Percentiles rank a stretch among this genome's conserved stretches.
phyloP scores from a whole-genome alignment of 2,329 filamentous ascomycete species.

The Aspergillus tubingensis region DNA sequence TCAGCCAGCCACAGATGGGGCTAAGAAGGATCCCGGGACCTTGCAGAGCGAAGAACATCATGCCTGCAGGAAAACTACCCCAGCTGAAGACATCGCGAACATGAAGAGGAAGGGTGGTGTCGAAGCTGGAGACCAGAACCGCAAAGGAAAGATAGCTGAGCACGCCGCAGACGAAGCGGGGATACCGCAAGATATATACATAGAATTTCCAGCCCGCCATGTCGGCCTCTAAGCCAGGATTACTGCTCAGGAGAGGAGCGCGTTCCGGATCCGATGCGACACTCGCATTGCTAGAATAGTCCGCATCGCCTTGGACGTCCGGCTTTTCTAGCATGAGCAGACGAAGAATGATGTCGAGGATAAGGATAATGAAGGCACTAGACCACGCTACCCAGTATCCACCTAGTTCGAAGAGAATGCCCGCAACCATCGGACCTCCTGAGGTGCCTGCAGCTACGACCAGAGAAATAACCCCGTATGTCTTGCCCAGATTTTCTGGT shows the following conservation, averaged over 20 bases:
- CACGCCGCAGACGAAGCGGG: constrained; percentile 46
- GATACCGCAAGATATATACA: constrained; percentile 44
- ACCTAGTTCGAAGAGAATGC: constrained; percentile 28
- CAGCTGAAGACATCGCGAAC: constrained; percentile 56
- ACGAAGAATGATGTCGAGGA: constrained; percentile 32
- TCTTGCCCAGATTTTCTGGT: constrained; percentile 26
- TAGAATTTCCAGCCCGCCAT: constrained; percentile 27
- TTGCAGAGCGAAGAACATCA: constrained; percentile 60
- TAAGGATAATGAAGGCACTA: constrained; percentile 28
- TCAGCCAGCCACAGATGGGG: constrained; percentile 57
- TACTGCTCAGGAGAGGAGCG: constrained; percentile 10
- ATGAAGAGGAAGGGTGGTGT: constrained; percentile 59
- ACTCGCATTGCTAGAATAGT: not conserved
- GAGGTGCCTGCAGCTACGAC: constrained; percentile 29
- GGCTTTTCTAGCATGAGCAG: constrained; percentile 24
- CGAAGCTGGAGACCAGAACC: constrained; percentile 56
- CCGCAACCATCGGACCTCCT: constrained; percentile 31
- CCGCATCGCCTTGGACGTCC: not conserved
- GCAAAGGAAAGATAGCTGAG: constrained; percentile 50
- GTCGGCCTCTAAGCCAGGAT: not conserved
- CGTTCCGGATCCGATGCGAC: constrained; percentile 8
- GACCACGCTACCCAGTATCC: constrained; percentile 36
- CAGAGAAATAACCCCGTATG: constrained; percentile 28
- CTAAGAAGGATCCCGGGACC: constrained; percentile 59
- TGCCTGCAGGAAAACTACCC: constrained; percentile 56